A percentile compares a stretch with the other conserved stretches of the same genome.
Conservation (phyloP, 306 rosid species). For the Arachis hypogaea region DNA sequence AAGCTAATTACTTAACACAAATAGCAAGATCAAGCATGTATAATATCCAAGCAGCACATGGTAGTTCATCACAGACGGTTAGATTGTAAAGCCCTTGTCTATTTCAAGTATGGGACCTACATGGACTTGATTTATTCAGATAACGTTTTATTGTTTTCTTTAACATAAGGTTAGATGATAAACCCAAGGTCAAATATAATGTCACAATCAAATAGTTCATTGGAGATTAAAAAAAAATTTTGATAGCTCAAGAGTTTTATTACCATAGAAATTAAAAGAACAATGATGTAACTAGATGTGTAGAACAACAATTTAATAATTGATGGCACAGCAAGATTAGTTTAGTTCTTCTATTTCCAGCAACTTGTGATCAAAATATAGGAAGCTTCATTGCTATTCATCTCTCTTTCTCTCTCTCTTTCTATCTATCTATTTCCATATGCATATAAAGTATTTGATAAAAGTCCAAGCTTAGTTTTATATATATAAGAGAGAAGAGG, state of each 20-base stretch:
- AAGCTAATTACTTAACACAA: neutral
- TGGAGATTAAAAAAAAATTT: neutral
- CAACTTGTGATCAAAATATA: conserved; percentile 35
- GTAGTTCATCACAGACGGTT: conserved; percentile 5
- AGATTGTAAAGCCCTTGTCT: conserved; percentile 26
- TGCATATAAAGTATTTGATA: conserved; percentile 29
- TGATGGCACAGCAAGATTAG: conserved; percentile 32
- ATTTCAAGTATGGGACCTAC: conserved; percentile 39
- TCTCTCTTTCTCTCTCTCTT: neutral
- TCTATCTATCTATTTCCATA: neutral
- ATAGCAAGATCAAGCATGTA: neutral
- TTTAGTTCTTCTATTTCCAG: conserved; percentile 16
- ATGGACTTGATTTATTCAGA: conserved; percentile 32
- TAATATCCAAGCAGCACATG: neutral
- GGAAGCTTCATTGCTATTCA: neutral
- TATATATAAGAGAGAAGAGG: conserved; percentile 1
- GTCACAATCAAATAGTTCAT: conserved; percentile 52
- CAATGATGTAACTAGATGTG: conserved; percentile 27
- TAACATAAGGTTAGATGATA: conserved; percentile 38
- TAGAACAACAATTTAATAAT: conserved; percentile 24
- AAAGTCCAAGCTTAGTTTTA: conserved; percentile 37
- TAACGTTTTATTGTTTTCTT: conserved; percentile 36
- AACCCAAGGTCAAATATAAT: conserved; percentile 54
- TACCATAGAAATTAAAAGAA: conserved; percentile 1
- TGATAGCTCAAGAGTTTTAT: conserved; percentile 34